Percentiles rank a stretch among this genome's conserved stretches.
Evolutionary conservation across 371 early-diverging fungal genomes (phyloP).

Genomic region (Mortierella sp.): DNA sequence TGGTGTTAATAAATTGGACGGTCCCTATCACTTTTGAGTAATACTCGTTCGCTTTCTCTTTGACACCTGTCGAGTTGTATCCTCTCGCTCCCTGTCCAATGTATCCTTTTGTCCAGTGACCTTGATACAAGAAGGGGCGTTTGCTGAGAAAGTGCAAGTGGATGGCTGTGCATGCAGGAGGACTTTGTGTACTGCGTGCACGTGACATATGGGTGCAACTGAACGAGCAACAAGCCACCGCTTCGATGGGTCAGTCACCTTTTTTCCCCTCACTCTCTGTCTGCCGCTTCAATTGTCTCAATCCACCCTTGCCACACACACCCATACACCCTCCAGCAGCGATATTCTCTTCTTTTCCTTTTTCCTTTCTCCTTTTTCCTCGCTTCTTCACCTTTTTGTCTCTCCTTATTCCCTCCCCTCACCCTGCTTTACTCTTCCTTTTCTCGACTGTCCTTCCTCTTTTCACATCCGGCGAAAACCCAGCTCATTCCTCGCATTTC

Average conservation of each 20-base stretch:
- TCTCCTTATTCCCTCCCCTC: background rate
- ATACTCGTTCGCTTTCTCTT: no score
- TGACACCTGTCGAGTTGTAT: no score
- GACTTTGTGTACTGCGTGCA: no score
- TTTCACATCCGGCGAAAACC: background rate
- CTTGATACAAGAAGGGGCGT: no score
- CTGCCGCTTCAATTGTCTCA: background rate
- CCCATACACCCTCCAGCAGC: background rate
- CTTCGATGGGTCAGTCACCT: no score
- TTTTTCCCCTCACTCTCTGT: background rate
- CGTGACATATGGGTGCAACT: no score
- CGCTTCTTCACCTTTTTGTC: background rate
- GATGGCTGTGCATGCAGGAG: no score
- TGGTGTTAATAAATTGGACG: background rate
- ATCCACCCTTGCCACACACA: background rate
- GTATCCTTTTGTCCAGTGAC: no score
- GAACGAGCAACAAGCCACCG: background rate
- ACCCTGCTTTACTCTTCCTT: background rate
- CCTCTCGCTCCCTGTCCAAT: no score
- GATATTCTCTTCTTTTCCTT: background rate
- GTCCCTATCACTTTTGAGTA: no score
- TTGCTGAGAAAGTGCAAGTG: no score
- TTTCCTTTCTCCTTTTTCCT: no score
- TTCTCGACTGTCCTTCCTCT: conserved; percentile 8
- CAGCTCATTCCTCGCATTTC: background rate